Evolutionary conservation across 169 alveolate species (phyloP).

Genomic region (Eimeria maxima): DNA sequence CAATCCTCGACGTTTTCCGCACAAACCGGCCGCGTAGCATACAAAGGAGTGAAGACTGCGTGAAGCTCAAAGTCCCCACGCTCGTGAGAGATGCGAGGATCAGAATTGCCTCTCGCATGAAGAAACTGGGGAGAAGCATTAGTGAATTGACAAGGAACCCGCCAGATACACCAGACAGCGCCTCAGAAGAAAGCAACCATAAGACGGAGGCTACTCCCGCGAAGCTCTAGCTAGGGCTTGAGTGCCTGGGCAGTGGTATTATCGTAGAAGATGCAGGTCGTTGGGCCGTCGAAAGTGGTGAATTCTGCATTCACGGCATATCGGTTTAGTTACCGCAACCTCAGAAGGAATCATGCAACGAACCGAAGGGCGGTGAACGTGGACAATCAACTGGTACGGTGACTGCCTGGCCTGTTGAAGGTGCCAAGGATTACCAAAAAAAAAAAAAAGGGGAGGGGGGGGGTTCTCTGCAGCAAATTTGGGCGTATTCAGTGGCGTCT

Average conservation of each 20-base stretch:
- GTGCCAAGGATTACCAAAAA: not conserved
- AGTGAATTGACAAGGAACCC: conserved; percentile 52
- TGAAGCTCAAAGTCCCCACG: conserved; percentile 51
- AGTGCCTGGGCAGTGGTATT: not conserved
- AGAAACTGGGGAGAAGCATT: conserved; percentile 38
- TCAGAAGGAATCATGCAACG: not conserved
- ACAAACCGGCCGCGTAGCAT: conserved; percentile 70
- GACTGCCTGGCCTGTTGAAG: conserved; percentile 17
- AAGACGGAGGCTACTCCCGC: conserved; percentile 6
- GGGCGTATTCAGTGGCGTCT: not conserved
- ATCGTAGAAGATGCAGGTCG: conserved; percentile 1
- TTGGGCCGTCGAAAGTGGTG: conserved; percentile 9
- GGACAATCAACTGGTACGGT: not conserved
- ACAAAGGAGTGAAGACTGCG: conserved; percentile 61
- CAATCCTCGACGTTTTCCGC: conserved; percentile 80
- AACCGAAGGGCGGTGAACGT: not conserved
- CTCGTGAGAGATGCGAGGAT: conserved; percentile 40
- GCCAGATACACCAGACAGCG: not conserved
- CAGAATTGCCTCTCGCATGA: conserved; percentile 64
- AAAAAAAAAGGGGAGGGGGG: too few species aligned
- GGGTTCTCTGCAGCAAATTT: not conserved
- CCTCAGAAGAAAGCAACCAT: not conserved
- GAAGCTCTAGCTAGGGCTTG: not conserved
- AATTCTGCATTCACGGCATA: not conserved
- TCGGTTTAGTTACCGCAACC: not conserved